Evolutionary conservation across 805 yeast genomes (phyloP).

Genomic region (Candida ficus): DNA sequence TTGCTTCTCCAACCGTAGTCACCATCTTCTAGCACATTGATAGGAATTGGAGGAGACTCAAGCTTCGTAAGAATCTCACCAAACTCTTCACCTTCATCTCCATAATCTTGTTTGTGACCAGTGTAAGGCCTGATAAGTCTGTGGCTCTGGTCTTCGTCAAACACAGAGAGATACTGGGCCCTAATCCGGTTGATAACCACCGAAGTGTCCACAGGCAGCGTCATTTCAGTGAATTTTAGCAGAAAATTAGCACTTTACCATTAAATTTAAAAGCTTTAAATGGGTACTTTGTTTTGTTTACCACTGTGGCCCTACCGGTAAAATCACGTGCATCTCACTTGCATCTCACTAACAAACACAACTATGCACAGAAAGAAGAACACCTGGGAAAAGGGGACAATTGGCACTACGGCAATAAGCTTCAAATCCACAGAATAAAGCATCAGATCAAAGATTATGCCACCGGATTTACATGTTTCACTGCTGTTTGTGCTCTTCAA

Average conservation of each 20-base stretch:
- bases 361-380: too few relatives aligned
- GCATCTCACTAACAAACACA: too few relatives aligned
- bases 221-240: too few relatives aligned
- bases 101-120: background rate
- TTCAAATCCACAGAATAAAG: background rate
- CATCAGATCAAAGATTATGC: too few relatives aligned
- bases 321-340: background rate
- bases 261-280: too few relatives aligned
- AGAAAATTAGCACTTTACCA: too few relatives aligned
- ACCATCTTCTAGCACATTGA: constrained; percentile 22
- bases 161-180: constrained; percentile 15
- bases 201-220: constrained; percentile 12
- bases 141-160: constrained; percentile 22
- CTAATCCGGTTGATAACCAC: constrained; percentile 18
- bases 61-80: constrained; percentile 13
- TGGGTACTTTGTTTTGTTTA: background rate
- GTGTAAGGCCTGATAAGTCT: constrained; percentile 21
- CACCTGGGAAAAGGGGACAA: too few relatives aligned
- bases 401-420: too few relatives aligned
- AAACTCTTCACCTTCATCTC: constrained; percentile 6
- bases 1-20: constrained; percentile 9
- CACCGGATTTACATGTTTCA: background rate
- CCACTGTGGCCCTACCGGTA: background rate
- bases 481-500: background rate
- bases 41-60: constrained; percentile 28